phyloP scores from a whole-genome alignment of 192 early-diverging fungal species.

The Cladochytrium replicatum region DNA sequence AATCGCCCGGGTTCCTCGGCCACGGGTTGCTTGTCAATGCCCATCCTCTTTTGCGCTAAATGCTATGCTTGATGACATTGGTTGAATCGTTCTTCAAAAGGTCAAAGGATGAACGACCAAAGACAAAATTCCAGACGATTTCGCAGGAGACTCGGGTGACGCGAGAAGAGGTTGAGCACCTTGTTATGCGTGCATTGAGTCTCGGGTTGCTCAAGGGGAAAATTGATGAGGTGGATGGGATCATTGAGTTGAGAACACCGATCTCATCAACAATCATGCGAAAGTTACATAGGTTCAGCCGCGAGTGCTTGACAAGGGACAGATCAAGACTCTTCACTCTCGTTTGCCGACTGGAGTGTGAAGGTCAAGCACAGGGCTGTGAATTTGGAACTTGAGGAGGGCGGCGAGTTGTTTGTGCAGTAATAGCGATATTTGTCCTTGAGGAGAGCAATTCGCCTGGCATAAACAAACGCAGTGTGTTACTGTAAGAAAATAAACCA shows the following conservation, averaged over 20 bases:
- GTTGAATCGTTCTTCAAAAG: constrained; percentile 91
- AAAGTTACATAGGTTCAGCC: constrained; percentile 95
- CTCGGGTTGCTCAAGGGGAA: constrained; percentile 84
- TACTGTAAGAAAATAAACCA: too few species aligned
- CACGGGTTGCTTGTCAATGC: constrained; percentile 68
- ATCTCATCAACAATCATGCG: background rate
- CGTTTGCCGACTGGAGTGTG: constrained; percentile 73
- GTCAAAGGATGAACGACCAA: constrained; percentile 54
- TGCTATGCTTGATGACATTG: constrained; percentile 94
- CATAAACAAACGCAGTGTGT: too few species aligned
- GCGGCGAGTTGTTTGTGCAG: too few species aligned
- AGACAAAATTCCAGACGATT: constrained; percentile 70
- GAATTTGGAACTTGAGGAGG: constrained; percentile 64
- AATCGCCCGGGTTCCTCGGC: constrained; percentile 52
- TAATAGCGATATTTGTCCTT: too few species aligned
- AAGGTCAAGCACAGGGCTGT: constrained; percentile 67
- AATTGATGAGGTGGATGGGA: constrained; percentile 90
- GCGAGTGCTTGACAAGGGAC: constrained; percentile 80
- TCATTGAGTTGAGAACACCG: constrained; percentile 45
- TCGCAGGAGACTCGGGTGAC: constrained; percentile 70
- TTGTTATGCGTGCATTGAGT: constrained; percentile 96
- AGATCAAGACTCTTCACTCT: constrained; percentile 76
- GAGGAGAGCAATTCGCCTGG: too few species aligned
- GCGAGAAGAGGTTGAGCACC: constrained; percentile 83
- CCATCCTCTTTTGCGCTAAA: constrained; percentile 73